phyloP scores from a whole-genome alignment of 768 basidiomycete genomes.

The Mycena chlorophos region DNA sequence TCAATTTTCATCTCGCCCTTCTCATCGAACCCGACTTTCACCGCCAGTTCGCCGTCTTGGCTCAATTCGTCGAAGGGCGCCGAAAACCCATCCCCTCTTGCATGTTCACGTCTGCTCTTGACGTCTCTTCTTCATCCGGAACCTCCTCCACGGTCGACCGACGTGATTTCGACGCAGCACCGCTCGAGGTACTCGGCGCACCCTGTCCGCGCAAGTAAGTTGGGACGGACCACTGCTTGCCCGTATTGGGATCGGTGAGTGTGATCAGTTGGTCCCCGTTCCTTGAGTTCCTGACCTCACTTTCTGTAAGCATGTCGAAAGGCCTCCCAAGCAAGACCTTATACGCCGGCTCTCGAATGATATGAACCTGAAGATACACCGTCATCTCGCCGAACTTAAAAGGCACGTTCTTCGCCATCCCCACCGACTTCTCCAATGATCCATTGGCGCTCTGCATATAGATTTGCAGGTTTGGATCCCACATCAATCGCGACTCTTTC shows the following conservation, averaged over 20 bases:
- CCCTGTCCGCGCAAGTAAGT: not conserved
- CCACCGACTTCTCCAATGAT: slow-evolving; percentile 21
- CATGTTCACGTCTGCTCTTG: not conserved
- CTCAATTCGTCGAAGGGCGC: slow-evolving; percentile 10
- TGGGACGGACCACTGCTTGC: not conserved
- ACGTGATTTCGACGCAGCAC: not conserved
- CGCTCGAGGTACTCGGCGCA: not conserved
- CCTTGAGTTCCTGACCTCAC: slow-evolving; percentile 10
- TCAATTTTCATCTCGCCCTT: not conserved
- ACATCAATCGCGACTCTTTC: slow-evolving; percentile 4
- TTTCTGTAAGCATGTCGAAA: slow-evolving; percentile 28
- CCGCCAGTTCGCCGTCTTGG: not conserved
- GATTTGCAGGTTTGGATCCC: slow-evolving; percentile 24
- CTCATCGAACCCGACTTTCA: slow-evolving; percentile 2
- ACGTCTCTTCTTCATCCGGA: not conserved
- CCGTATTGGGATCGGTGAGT: slow-evolving; percentile 27
- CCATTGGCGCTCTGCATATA: slow-evolving; percentile 31
- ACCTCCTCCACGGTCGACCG: not conserved
- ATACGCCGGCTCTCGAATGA: slow-evolving; percentile 27
- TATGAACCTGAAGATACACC: slow-evolving; percentile 30
- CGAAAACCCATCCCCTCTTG: slow-evolving; percentile 2
- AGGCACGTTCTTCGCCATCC: slow-evolving; percentile 29
- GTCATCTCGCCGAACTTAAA: slow-evolving; percentile 25
- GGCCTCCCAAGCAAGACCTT: slow-evolving; percentile 30
- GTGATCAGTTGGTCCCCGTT: slow-evolving; percentile 26